Base-by-base conservation (phyloP, 2,329 filamentous ascomycete species). In the Fulvia fulva region DNA sequence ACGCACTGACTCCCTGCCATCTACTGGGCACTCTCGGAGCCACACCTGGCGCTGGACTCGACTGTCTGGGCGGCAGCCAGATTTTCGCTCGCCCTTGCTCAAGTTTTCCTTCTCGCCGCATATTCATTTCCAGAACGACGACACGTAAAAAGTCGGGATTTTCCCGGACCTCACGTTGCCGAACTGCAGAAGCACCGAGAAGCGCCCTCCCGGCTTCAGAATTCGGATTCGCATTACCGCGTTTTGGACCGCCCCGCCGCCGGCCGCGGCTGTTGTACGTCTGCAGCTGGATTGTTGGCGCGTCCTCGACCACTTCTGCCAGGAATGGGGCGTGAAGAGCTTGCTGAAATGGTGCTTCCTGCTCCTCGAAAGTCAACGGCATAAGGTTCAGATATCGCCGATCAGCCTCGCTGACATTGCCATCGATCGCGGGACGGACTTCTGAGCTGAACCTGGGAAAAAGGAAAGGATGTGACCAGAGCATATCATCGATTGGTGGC, bases 111-210 rank as follows among this genome's bases (percentile, higher is more conserved):
- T 77, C 77, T 45, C 84, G 79, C 37, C 84, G 79, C 84, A 87
- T 87, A 69, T 87, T 86, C 83, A 87, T 86, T 71, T 87, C 84
- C 50, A 87, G 75, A 11, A 87, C 84, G 16, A 86, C 83, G 63
- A 87, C 80, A 34, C 84, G 80, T 49, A 87, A 72, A 68, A 87
- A 87, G 66, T 87, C 80, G 63, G 80, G 77, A 69, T 87, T 87
- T 67, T 87, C 84, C 52, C 84, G 76, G 26, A 82, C 81, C 66
- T 87, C 84, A n/a, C 84, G 78, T 64, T 83, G 83, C 11, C 83
- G 80, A 16, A 79, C 76, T 11, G 56, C 63, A n/a, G 53, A 64
- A 12, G 61, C 61, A 11, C 59, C 68, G 5, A 71, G 73, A 32
- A 76, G 68, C 19, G 74, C 73, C 58, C 75, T 72, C 16, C 76